Evolutionary conservation across 805 yeast genomes (phyloP), one percentile per base, ranked within the genome.

Genomic region (Maudiozyma pseudohumilis): DNA sequence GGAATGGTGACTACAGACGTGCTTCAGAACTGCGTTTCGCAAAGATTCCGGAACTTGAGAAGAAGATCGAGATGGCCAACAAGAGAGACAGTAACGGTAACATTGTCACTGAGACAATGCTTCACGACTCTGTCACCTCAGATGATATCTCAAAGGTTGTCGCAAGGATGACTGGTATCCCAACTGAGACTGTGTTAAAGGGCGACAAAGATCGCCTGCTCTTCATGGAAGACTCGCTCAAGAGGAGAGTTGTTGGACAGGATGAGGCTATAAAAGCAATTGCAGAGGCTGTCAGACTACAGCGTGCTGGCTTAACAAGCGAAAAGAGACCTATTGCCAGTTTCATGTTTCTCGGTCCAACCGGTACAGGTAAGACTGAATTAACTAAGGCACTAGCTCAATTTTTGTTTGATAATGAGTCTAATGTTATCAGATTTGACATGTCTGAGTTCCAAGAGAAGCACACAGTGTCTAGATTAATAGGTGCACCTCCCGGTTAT

Each of bases 321-420:
- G 95, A 87, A 45, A 83, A 83, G 60, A 74, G 96, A 43, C 98
- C 98, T 6, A 88, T 89, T 50, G 97, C 96, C 1, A 82, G 95
- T 39, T 92, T 92, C 61, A 80, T 89, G 81, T 92, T 92, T 61
- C 68, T 92, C 47, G 98, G 98, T 17, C 97, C 98, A 38, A 92
- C 98, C 0, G 98, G 98, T 64, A 89, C 97, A 0, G 98, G 98
- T 64, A 89, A 89, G 61, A 92, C 98, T 0, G 97, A 92, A 60
- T 70, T 92, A 36, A 88, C 96, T 6, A 89, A 92, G 59, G 79
- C 94, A 0, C 70, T 89, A 40, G 95, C 97, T 2, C 87, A 86
- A 50, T 92, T 92, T 51, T 62, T 89, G 50, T 92, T 92, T 62
- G 92, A 87, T 53, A 89, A 89, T 58, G 86, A 84, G 52, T 70